Conservation (phyloP, 371 early-diverging fungal genomes). For the Apophysomyces elegans region DNA sequence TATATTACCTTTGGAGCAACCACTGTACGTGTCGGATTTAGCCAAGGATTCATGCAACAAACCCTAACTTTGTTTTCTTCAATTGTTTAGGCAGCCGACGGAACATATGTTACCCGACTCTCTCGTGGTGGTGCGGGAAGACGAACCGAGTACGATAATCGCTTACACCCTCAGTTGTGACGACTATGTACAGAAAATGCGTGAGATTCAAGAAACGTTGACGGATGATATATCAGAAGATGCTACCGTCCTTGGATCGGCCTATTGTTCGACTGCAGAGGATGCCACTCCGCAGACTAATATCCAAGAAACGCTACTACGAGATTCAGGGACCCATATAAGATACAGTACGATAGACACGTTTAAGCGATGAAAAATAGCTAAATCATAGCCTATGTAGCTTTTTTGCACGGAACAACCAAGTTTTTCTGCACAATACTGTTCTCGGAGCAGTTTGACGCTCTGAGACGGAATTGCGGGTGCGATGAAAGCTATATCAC, state of each 20-base stretch:
- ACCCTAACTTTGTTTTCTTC: conserved; percentile 6
- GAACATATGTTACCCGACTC: conserved; percentile 92
- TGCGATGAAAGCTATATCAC: conserved; percentile 85
- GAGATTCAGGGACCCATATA: conserved; percentile 73
- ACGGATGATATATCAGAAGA: conserved; percentile 21
- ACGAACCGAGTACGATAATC: conserved; percentile 94
- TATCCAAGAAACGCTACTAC: conserved; percentile 66
- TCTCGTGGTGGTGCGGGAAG: conserved; percentile 85
- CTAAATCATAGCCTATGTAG: conserved; percentile 15
- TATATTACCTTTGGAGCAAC: conserved; percentile 73
- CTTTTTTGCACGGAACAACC: conserved; percentile 79
- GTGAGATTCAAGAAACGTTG: conserved; percentile 38
- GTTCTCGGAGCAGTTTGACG: conserved; percentile 95
- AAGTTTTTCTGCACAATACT: conserved; percentile 88
- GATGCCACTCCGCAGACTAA: conserved; percentile 19
- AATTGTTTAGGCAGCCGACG: conserved; percentile 55
- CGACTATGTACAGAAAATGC: conserved; percentile 53
- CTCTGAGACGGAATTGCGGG: conserved; percentile 83
- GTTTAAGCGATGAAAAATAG: background rate
- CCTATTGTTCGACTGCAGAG: background rate
- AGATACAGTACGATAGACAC: conserved; percentile 58
- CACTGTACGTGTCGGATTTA: conserved; percentile 58
- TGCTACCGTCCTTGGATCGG: background rate
- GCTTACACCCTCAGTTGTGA: conserved; percentile 79
- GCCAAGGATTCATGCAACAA: background rate